These are phyloP conservation scores for Yamadazyma philogaea DNA, from an alignment of 805 yeast species.

Conservation along the genomic window DNA sequence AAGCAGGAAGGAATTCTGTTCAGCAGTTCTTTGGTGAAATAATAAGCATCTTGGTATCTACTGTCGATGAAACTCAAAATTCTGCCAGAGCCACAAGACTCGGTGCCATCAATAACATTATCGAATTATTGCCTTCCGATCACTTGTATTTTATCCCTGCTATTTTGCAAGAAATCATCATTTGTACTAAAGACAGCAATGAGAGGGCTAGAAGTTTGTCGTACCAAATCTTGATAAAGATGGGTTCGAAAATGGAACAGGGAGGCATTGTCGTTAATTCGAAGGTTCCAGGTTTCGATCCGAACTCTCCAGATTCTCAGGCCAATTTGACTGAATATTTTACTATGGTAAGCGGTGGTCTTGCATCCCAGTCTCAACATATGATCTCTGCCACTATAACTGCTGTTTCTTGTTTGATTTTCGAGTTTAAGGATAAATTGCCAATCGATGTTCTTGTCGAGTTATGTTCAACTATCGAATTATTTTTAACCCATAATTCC, in stretches of 20 bases:
- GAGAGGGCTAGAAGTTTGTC: constrained; percentile 87
- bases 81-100: constrained; percentile 83
- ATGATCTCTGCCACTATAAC: constrained; percentile 95
- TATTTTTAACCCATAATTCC: constrained; percentile 85
- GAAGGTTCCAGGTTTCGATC: constrained; percentile 64
- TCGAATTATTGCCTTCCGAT: constrained; percentile 58
- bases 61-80: constrained; percentile 56
- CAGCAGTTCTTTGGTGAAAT: constrained; percentile 53
- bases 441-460: constrained; percentile 63
- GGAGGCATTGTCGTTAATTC: constrained; percentile 68
- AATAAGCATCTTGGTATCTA: constrained; percentile 54
- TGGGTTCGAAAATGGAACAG: constrained; percentile 74
- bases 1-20: constrained; percentile 57
- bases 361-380: constrained; percentile 90
- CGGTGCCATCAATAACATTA: constrained; percentile 57
- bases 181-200: constrained; percentile 87
- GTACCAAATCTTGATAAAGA: constrained; percentile 66
- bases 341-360: constrained; percentile 93
- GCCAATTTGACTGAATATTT: constrained; percentile 80
- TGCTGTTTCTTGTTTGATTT: constrained; percentile 80
- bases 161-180: constrained; percentile 79
- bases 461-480: constrained; percentile 79
- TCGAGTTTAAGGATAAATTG: constrained; percentile 73
- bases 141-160: constrained; percentile 78
- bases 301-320: constrained; percentile 55